phyloP scores from a whole-genome alignment of 352 stramenopile species.

The Pythium apleroticum region DNA sequence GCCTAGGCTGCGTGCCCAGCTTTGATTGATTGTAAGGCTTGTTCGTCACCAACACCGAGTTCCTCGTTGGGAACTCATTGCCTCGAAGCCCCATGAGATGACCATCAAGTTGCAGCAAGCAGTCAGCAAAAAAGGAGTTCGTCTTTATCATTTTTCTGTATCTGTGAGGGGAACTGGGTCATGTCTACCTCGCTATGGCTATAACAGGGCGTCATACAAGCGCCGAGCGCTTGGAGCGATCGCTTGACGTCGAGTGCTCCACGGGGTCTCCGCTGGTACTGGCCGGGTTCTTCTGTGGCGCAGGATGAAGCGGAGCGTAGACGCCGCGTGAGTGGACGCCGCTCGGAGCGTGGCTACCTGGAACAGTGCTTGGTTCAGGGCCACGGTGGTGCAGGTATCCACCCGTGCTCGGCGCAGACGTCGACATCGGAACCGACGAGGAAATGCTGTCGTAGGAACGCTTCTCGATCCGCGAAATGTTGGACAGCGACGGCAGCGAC shows the following conservation, averaged over 20 bases:
- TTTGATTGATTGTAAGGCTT: too few relatives aligned
- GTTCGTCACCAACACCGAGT: too few relatives aligned
- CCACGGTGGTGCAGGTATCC: conserved; percentile 8
- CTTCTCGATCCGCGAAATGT: conserved; percentile 21
- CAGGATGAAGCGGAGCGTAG: background rate
- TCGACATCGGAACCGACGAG: conserved; percentile 3
- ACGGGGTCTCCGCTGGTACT: background rate
- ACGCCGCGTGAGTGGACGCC: background rate
- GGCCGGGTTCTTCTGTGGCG: background rate
- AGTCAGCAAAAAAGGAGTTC: too few relatives aligned
- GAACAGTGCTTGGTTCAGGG: background rate
- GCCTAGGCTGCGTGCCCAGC: too few relatives aligned
- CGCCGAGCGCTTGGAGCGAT: background rate
- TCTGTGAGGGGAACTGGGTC: background rate
- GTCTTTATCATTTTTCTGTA: background rate
- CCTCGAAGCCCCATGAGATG: too few relatives aligned
- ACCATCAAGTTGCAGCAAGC: too few relatives aligned
- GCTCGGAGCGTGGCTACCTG: background rate
- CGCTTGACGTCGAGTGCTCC: background rate
- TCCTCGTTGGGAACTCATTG: too few relatives aligned
- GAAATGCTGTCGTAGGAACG: conserved; percentile 25
- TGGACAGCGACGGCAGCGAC: conserved; percentile 20
- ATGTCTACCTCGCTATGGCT: background rate
- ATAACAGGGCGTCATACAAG: background rate
- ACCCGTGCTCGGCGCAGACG: background rate